These are phyloP conservation scores for Datisca glomerata DNA, from an alignment of 306 rosid genomes.

Conservation along the genomic window DNA sequence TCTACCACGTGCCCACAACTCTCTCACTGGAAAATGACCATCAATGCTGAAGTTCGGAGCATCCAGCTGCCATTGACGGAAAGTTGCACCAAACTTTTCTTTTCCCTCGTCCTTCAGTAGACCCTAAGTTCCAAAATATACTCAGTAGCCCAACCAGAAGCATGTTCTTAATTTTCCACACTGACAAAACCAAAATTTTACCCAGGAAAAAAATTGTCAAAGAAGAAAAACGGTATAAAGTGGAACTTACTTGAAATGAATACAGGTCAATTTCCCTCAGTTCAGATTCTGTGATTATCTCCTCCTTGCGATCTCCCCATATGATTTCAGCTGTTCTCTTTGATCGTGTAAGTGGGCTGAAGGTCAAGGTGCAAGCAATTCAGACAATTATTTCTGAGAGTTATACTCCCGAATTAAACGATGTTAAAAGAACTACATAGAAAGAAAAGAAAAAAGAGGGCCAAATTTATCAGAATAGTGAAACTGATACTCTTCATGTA, in stretches of 20 bases:
- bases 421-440: no score
- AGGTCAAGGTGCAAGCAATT: conserved; percentile 2
- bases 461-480: no score
- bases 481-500: no score
- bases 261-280: conserved; percentile 87
- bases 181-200: not conserved
- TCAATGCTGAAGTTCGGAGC: conserved; percentile 68
- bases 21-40: conserved; percentile 91
- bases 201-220: not conserved
- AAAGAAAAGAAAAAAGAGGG: no score
- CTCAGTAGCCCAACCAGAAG: conserved; percentile 6
- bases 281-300: conserved; percentile 44
- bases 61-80: conserved; percentile 75
- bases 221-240: not conserved
- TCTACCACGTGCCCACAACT: conserved; percentile 83
- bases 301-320: conserved; percentile 52
- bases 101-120: conserved; percentile 81
- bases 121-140: conserved; percentile 42
- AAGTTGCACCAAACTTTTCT: conserved; percentile 63
- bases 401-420: not conserved
- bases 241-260: conserved; percentile 67
- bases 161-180: not conserved
- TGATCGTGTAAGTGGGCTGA: conserved; percentile 68
- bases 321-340: conserved; percentile 88
- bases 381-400: conserved; percentile 1